Percentiles rank a stretch among this genome's conserved stretches.
Conservation (phyloP, 306 rosid genomes). For the Prunus padus region DNA sequence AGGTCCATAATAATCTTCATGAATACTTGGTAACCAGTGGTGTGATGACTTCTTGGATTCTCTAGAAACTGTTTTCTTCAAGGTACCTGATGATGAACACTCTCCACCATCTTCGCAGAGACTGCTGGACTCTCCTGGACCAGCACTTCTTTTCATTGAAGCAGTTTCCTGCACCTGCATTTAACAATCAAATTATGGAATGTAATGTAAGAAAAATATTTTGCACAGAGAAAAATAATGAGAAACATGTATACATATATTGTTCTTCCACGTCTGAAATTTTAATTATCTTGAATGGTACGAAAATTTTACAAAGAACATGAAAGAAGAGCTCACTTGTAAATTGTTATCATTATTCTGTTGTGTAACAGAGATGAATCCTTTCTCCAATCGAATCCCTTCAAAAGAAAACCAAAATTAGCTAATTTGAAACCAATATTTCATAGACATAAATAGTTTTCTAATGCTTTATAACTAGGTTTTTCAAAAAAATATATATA, state of each 20-base stretch:
- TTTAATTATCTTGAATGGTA: no score
- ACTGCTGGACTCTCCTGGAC: conserved; percentile 18
- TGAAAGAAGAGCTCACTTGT: conserved; percentile 35
- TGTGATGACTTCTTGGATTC: conserved; percentile 51
- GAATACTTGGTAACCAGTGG: conserved; percentile 54
- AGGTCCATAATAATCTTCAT: conserved; percentile 81
- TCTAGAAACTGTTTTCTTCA: conserved; percentile 53
- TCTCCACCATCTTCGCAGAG: conserved; percentile 44
- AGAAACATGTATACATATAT: not conserved
- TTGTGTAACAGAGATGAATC: conserved; percentile 29
- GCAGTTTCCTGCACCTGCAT: conserved; percentile 40
- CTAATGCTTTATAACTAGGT: no score
- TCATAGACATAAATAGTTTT: not conserved
- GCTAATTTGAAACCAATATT: not conserved
- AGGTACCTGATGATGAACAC: conserved; percentile 58
- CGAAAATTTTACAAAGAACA: no score
- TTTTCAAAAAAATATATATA: not conserved
- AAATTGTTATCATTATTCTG: conserved; percentile 31
- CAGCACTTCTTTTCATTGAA: conserved; percentile 24
- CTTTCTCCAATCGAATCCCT: conserved; percentile 73
- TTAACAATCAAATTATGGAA: not conserved
- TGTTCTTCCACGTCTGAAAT: no score
- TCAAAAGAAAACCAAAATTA: conserved; percentile 16
- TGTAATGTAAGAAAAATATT: not conserved
- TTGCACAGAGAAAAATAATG: not conserved